phyloP scores from a whole-genome alignment of 306 rosid species.

The Lathyrus sativus region DNA sequence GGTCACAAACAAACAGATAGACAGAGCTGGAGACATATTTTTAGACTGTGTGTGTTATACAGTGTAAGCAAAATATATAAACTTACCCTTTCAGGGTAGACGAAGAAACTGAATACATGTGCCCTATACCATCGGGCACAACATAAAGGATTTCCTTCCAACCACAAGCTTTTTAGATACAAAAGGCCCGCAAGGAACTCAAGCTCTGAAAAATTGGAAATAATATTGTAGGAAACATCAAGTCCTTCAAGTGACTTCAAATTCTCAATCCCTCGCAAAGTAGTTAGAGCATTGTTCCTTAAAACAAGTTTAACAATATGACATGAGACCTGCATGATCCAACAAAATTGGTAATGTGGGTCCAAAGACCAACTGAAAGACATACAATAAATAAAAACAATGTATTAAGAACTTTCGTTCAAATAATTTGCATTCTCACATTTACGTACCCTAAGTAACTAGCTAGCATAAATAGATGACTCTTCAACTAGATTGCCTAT shows the following conservation, averaged over 20 bases:
- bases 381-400: conserved; percentile 24
- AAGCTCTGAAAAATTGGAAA: conserved; percentile 90
- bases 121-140: conserved; percentile 98
- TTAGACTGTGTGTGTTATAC: neutral
- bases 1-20: conserved; percentile 23
- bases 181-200: conserved; percentile 73
- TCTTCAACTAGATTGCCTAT: conserved; percentile 29
- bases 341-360: conserved; percentile 59
- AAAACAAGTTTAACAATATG: conserved; percentile 89
- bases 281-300: conserved; percentile 97
- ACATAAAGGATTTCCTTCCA: conserved; percentile 96
- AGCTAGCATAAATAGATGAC: no score
- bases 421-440: conserved; percentile 25
- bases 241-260: conserved; percentile 98
- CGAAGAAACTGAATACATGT: conserved; percentile 76
- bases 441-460: conserved; percentile 7
- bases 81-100: conserved; percentile 63
- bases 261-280: conserved; percentile 95
- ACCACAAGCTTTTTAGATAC: conserved; percentile 72
- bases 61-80: conserved; percentile 17
- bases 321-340: conserved; percentile 83
- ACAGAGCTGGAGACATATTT: conserved; percentile 22
- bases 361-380: conserved; percentile 50
- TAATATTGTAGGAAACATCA: conserved; percentile 96
- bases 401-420: conserved; percentile 27